Conservation (phyloP, 176 grass and related monocot species). For the Eragrostis nindensis region DNA sequence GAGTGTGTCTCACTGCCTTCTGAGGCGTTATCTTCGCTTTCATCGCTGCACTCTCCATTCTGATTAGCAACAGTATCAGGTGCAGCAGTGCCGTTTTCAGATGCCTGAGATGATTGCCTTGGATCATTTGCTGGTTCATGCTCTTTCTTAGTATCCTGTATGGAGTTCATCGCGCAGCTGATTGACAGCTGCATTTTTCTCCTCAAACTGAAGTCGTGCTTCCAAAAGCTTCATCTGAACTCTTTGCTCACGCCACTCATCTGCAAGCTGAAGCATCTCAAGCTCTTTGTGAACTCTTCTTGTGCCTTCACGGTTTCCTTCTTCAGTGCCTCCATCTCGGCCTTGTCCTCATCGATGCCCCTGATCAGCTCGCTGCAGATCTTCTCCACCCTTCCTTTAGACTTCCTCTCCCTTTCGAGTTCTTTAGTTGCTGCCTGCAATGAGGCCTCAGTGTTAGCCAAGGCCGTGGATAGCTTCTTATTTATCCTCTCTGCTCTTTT, state of each 20-base stretch:
- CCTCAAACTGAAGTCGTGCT: constrained; percentile 84
- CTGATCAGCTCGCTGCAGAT: constrained; percentile 70
- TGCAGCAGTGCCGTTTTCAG: constrained; percentile 4
- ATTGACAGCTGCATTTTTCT: constrained; percentile 76
- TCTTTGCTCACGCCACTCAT: constrained; percentile 84
- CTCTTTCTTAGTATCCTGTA: constrained; percentile 42
- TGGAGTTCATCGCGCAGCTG: constrained; percentile 72
- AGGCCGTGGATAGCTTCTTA: constrained; percentile 54
- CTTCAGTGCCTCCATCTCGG: constrained; percentile 65
- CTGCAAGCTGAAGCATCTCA: constrained; percentile 88
- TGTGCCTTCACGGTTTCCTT: constrained; percentile 57
- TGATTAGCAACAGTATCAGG: neutral
- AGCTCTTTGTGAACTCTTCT: constrained; percentile 79
- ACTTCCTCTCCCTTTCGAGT: constrained; percentile 68
- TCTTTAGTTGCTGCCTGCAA: constrained; percentile 49
- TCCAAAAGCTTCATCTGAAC: constrained; percentile 94
- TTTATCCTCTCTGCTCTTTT: constrained; percentile 73
- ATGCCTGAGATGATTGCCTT: neutral
- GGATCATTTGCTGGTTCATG: constrained; percentile 24
- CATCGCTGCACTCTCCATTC: constrained; percentile 26
- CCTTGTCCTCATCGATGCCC: constrained; percentile 67
- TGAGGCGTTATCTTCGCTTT: neutral
- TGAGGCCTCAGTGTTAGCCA: constrained; percentile 56
- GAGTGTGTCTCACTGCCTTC: constrained; percentile 78
- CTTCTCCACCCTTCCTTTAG: constrained; percentile 65